Evolutionary conservation across 352 stramenopile genomes (phyloP).

Genomic region (Phytophthora idaei): DNA sequence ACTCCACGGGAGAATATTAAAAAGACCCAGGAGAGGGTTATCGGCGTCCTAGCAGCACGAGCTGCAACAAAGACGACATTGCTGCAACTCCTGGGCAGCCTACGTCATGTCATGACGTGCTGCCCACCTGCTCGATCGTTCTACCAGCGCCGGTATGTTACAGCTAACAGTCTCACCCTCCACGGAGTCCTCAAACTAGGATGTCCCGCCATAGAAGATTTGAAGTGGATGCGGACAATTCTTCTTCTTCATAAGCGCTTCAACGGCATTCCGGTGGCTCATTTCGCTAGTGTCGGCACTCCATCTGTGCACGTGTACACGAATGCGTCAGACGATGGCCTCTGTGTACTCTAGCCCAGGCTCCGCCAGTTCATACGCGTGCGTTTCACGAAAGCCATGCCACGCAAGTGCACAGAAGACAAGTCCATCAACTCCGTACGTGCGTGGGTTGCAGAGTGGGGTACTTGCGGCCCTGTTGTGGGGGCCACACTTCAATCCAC

Average conservation of each 20-base stretch:
- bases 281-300: neutral
- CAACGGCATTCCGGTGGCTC: neutral
- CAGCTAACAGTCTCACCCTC: too few relatives aligned
- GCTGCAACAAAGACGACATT: neutral
- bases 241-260: neutral
- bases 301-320: conserved; percentile 22
- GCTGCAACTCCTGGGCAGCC: neutral
- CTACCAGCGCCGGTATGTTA: too few relatives aligned
- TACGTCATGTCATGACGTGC: neutral
- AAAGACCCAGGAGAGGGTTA: neutral
- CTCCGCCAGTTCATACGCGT: conserved; percentile 9
- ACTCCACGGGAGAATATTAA: conserved; percentile 4
- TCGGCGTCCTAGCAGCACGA: neutral
- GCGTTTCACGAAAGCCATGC: neutral
- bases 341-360: conserved; percentile 2
- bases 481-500: neutral
- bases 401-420: neutral
- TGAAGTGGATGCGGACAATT: too few relatives aligned
- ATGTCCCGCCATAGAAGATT: too few relatives aligned
- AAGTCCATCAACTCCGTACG: conserved; percentile 4
- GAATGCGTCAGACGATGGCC: conserved; percentile 13
- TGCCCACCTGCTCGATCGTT: too few relatives aligned
- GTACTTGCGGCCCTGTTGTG: conserved; percentile 2
- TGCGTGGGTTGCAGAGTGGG: neutral
- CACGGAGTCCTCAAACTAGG: too few relatives aligned